A percentile compares a stretch with the other conserved stretches of the same genome.
These are phyloP conservation scores for Aspergillus flavus DNA, from an alignment of 2,329 filamentous ascomycete species.

Conservation along the genomic window DNA sequence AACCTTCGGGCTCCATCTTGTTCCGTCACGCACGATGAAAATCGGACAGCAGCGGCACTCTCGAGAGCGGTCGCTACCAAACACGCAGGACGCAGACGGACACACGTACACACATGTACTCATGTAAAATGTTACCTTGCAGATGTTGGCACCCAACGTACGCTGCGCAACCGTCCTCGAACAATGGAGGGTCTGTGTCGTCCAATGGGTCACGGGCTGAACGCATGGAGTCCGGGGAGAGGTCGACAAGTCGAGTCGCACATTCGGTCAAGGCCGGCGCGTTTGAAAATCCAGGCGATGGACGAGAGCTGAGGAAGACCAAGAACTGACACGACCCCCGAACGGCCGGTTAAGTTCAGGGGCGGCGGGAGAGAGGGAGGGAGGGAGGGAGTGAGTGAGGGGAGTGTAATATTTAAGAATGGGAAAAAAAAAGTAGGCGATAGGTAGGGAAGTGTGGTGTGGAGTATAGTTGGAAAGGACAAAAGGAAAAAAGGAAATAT, in stretches of 20 bases:
- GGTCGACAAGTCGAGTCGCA: slow-evolving; percentile 33
- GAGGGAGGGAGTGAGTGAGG: slow-evolving; percentile 1
- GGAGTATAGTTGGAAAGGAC: neutral
- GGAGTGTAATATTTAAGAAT: neutral
- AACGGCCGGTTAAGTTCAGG: slow-evolving; percentile 19
- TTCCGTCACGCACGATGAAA: slow-evolving; percentile 24
- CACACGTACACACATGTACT: slow-evolving; percentile 24
- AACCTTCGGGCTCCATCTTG: slow-evolving; percentile 46
- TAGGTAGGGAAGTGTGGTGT: neutral
- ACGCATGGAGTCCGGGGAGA: slow-evolving; percentile 42
- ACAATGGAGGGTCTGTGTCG: slow-evolving; percentile 36
- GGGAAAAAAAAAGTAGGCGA: neutral
- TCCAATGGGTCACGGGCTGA: slow-evolving; percentile 37
- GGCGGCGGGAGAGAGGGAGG: slow-evolving; percentile 12
- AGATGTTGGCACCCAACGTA: slow-evolving; percentile 27
- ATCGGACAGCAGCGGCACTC: slow-evolving; percentile 25
- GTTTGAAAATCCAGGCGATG: slow-evolving; percentile 17
- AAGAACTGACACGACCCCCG: slow-evolving; percentile 24
- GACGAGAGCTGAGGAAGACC: slow-evolving; percentile 19
- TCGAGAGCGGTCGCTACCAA: slow-evolving; percentile 28
- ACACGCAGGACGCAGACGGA: slow-evolving; percentile 27
- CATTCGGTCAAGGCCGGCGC: slow-evolving; percentile 38
- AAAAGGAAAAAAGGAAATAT: neutral
- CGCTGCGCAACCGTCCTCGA: slow-evolving; percentile 34
- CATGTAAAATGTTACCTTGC: slow-evolving; percentile 26